phyloP scores from a whole-genome alignment of 495 filamentous ascomycete species.

The Penicillium odoratum region DNA sequence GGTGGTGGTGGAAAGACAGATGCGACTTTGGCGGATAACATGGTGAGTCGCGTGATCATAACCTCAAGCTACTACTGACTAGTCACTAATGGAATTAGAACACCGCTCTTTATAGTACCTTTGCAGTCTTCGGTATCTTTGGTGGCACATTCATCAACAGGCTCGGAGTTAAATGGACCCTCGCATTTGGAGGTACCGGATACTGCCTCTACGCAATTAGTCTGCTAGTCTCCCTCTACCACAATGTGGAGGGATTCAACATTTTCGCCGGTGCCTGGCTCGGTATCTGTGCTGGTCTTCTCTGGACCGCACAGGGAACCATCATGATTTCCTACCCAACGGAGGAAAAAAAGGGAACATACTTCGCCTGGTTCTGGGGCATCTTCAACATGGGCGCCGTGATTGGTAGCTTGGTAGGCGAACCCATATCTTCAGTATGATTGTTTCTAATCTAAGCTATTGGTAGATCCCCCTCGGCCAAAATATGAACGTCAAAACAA shows the following conservation, averaged over 20 bases:
- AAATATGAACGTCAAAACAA: conserved; percentile 34
- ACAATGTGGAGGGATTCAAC: conserved; percentile 66
- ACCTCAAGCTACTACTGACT: not conserved
- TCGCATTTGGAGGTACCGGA: conserved; percentile 42
- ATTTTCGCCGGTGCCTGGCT: conserved; percentile 56
- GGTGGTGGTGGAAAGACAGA: conserved; percentile 51
- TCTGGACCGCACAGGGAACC: conserved; percentile 50
- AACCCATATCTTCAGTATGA: not conserved
- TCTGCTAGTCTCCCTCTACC: conserved; percentile 63
- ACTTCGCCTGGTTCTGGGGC: conserved; percentile 49
- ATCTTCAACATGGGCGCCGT: conserved; percentile 51
- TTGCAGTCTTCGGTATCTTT: conserved; percentile 49
- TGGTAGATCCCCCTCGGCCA: conserved; percentile 36
- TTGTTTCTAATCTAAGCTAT: not conserved
- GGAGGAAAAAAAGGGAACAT: conserved; percentile 43
- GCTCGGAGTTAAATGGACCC: conserved; percentile 37
- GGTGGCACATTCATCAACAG: conserved; percentile 46
- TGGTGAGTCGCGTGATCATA: conserved; percentile 18
- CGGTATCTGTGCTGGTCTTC: conserved; percentile 43
- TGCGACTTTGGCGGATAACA: conserved; percentile 34
- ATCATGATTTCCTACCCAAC: conserved; percentile 52
- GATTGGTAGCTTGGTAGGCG: conserved; percentile 39
- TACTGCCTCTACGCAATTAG: conserved; percentile 42
- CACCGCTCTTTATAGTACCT: conserved; percentile 60
- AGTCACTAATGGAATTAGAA: conserved; percentile 16